Evolutionary conservation across 441 rosid species (phyloP).

Genomic region (Corymbia calophylla): DNA sequence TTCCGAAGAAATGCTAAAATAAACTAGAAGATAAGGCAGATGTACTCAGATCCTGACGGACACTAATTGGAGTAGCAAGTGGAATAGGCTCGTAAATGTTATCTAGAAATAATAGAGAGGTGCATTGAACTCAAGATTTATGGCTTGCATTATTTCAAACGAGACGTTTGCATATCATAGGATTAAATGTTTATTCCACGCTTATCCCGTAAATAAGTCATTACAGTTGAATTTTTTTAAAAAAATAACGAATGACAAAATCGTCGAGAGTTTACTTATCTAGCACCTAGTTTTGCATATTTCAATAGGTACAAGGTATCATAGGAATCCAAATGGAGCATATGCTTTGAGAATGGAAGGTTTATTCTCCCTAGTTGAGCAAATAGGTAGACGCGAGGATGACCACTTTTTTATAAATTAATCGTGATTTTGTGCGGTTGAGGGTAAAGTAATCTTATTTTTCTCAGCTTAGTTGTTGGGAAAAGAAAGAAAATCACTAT

Average conservation of each 20-base stretch:
- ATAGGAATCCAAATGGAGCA: neutral
- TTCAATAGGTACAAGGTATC: neutral
- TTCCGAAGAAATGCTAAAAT: neutral
- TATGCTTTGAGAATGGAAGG: neutral
- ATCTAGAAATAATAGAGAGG: neutral
- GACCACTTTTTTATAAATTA: neutral
- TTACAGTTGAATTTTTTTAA: no score
- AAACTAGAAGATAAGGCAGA: neutral
- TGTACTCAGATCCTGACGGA: rapidly evolving
- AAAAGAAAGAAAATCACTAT: neutral
- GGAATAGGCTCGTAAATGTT: neutral
- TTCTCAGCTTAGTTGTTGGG: neutral
- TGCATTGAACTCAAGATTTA: neutral
- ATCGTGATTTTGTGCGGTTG: neutral
- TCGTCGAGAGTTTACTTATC: neutral
- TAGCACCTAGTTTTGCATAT: neutral
- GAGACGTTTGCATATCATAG: rapidly evolving
- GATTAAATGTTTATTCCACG: neutral
- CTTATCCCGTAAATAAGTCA: no score
- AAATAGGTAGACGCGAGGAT: neutral
- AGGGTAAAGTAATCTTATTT: neutral
- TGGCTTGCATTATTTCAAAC: rapidly evolving
- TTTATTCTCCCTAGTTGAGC: neutral
- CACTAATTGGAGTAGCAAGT: neutral
- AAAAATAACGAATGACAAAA: neutral